A percentile compares a stretch with the other conserved stretches of the same genome.
Conservation (phyloP, 306 rosid species). For the Casuarina cunninghamiana region DNA sequence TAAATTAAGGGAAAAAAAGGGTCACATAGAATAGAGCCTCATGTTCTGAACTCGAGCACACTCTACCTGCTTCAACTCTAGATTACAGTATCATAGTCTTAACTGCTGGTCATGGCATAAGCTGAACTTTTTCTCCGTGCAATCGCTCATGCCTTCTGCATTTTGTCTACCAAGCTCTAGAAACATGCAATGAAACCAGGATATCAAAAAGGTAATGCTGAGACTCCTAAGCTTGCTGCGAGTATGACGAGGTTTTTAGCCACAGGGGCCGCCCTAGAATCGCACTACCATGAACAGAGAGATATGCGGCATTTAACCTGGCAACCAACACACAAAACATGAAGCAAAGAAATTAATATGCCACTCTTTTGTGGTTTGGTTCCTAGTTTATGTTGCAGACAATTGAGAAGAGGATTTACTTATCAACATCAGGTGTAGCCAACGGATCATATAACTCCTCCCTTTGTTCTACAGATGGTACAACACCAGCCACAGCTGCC, state of each 20-base stretch:
- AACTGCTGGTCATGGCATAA: not conserved
- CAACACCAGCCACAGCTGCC: slow-evolving; percentile 48
- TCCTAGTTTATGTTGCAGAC: not conserved
- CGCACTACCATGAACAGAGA: slow-evolving; percentile 59
- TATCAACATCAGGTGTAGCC: slow-evolving; percentile 80
- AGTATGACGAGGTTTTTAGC: slow-evolving; percentile 49
- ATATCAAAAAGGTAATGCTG: not conserved
- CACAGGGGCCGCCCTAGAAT: slow-evolving; percentile 61
- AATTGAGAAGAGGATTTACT: slow-evolving; percentile 31
- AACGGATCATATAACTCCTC: slow-evolving; percentile 83
- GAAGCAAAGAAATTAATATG: slow-evolving; percentile 16
- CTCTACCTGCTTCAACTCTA: not conserved
- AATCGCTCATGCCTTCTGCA: not conserved
- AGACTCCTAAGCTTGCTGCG: slow-evolving; percentile 41
- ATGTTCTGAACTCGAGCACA: not conserved
- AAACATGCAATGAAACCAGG: not conserved
- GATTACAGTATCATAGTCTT: not conserved
- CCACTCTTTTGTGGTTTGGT: not conserved
- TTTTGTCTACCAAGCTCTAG: not conserved
- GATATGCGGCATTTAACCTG: slow-evolving; percentile 81
- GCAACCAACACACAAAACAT: slow-evolving; percentile 29
- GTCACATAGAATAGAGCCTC: not conserved
- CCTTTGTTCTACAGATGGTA: slow-evolving; percentile 54
- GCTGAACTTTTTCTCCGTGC: not conserved
- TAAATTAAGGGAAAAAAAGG: not conserved